Evolutionary conservation across 768 basidiomycete genomes (phyloP), one percentile per base, ranked within the genome.

Genomic region (Tricholomella constricta): DNA sequence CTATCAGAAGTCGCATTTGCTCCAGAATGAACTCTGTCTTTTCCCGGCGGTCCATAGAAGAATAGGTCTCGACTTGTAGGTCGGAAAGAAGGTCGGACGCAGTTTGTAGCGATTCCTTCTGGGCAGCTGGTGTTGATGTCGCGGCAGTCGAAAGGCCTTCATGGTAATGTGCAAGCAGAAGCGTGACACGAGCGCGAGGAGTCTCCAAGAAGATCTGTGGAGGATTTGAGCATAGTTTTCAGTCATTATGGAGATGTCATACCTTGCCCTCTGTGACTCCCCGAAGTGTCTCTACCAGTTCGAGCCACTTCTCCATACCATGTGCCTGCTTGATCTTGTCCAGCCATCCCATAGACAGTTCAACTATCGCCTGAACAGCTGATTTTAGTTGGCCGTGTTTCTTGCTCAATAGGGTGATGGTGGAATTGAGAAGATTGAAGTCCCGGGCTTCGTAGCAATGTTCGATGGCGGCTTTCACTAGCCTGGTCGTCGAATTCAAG

Each of bases 21-120:
- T 98, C 96, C 38, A 98, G 74, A 60, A 99, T 91, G 64, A 99
- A 98, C 68, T 98, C 94, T 4, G 94, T 97, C 79, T 99, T 99
- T 71, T 99, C 97, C 65, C 90, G 76, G 54, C 94, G 86, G 58
- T 98, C 93, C 97, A 99, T 98, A 6, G 92, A 94, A 12, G 95
- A 98, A 68, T 98, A 99, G 1, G 97, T 98, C 72, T 99, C 97
- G 34, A 99, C 95, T 74, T 98, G 95, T 2, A 99, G 83, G 53
- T 99, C 97, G 20, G 88, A 88, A 55, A 98, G 79, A 25, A 98
- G 75, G 58, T 98, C 97, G 0, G 92, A 94, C 6, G 97, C 94
- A 0, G 86, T 88, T 62, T 89, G 84, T 34, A 93, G 73, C 36
- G 86, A 83, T 61, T 91, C 88, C 59, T 88, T 89, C 23, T 75